Percentiles rank a stretch among this genome's conserved stretches.
phyloP scores from a whole-genome alignment of 2,329 filamentous ascomycete genomes.

The Alternaria sp. region DNA sequence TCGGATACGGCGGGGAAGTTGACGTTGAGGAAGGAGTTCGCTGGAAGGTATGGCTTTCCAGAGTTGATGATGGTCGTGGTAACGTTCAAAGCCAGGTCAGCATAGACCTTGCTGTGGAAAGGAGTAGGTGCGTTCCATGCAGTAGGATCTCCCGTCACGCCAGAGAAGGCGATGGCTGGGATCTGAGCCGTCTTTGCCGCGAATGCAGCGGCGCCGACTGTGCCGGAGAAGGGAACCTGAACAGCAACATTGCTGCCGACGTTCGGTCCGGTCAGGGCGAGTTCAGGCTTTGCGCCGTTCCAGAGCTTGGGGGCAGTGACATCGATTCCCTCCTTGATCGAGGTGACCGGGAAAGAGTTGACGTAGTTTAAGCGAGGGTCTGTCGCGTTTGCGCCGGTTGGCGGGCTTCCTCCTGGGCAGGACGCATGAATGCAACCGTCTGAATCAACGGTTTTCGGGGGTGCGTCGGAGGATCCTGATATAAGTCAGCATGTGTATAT shows the following conservation, averaged over 20 bases:
- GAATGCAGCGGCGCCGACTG: conserved; percentile 68
- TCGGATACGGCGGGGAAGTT: conserved; percentile 66
- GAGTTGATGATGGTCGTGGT: conserved; percentile 62
- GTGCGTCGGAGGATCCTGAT: conserved; percentile 59
- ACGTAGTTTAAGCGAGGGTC: conserved; percentile 71
- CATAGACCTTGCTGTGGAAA: conserved; percentile 65
- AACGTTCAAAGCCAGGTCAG: conserved; percentile 65
- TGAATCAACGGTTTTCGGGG: conserved; percentile 56
- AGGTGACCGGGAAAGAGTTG: conserved; percentile 70
- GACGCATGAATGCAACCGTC: conserved; percentile 66
- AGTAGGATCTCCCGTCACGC: conserved; percentile 57
- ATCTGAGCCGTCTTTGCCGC: conserved; percentile 62
- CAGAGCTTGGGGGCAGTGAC: conserved; percentile 62
- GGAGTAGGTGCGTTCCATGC: conserved; percentile 62
- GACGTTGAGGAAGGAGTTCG: conserved; percentile 69
- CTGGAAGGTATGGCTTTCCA: conserved; percentile 68
- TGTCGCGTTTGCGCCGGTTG: conserved; percentile 63
- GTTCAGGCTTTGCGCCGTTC: conserved; percentile 59
- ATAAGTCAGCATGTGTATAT: conserved; percentile 7
- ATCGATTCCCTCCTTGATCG: conserved; percentile 68
- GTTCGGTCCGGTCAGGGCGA: conserved; percentile 72
- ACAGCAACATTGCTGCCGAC: conserved; percentile 65
- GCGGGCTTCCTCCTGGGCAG: conserved; percentile 63
- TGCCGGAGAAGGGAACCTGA: conserved; percentile 66
- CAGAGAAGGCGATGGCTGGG: conserved; percentile 73